phyloP scores from a whole-genome alignment of 1,139 yeast species.

The Pichia sp. region DNA sequence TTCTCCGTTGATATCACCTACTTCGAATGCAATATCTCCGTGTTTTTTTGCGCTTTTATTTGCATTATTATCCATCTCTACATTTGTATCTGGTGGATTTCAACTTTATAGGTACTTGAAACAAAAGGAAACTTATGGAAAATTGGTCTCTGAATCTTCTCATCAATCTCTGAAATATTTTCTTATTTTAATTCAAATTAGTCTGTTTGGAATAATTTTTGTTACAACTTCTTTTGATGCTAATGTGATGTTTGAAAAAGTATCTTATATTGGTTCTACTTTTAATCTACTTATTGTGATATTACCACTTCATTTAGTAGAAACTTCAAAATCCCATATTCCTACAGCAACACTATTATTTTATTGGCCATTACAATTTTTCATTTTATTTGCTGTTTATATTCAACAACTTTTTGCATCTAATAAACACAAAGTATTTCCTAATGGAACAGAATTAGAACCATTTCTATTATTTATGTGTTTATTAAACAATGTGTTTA shows the following conservation, averaged over 20 bases:
- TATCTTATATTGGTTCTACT: conserved; percentile 26
- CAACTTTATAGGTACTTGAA: conserved; percentile 26
- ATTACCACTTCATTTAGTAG: conserved; percentile 40
- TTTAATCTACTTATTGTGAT: conserved; percentile 26
- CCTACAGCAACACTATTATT: conserved; percentile 35
- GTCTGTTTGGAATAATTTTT: conserved; percentile 8
- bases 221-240: neutral
- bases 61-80: conserved; percentile 21
- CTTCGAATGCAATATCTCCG: conserved; percentile 50
- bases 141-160: conserved; percentile 14
- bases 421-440: conserved; percentile 16
- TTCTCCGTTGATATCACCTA: conserved; percentile 9
- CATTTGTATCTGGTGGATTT: conserved; percentile 29
- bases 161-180: conserved; percentile 16
- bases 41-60: conserved; percentile 40
- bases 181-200: conserved; percentile 13
- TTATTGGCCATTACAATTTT: conserved; percentile 39
- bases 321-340: conserved; percentile 32
- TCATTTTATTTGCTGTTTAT: conserved; percentile 27
- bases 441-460: conserved; percentile 18
- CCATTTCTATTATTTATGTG: conserved; percentile 20
- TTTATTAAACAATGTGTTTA: conserved; percentile 30
- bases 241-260: conserved; percentile 23
- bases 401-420: conserved; percentile 27
- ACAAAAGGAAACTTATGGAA: conserved; percentile 22